Conservation (phyloP, 106 monocot genomes). For the Triglochin maritima region DNA sequence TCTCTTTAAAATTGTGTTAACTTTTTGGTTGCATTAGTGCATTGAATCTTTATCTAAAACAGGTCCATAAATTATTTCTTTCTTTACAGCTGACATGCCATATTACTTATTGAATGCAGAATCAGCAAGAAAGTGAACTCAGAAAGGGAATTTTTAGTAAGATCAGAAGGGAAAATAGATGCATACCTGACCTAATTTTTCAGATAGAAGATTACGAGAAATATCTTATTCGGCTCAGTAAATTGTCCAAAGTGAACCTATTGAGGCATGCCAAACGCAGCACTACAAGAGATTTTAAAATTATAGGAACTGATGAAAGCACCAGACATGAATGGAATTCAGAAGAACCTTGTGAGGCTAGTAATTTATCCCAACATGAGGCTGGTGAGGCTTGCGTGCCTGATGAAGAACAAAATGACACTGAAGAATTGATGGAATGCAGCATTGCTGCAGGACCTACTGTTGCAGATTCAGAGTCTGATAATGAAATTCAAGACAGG, state of each 20-base stretch:
- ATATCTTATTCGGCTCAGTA: slow-evolving; percentile 80
- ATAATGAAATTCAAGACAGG: slow-evolving; percentile 30
- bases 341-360: not conserved
- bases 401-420: slow-evolving; percentile 14
- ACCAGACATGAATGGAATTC: slow-evolving; percentile 1
- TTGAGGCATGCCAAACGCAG: slow-evolving; percentile 90
- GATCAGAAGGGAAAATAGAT: slow-evolving; percentile 82
- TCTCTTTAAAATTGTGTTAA: too few relatives aligned
- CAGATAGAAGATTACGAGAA: slow-evolving; percentile 94
- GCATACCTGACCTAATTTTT: slow-evolving; percentile 84
- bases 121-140: slow-evolving; percentile 39
- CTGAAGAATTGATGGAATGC: slow-evolving; percentile 9
- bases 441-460: slow-evolving; percentile 8
- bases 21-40: not conserved
- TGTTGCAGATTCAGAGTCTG: slow-evolving; percentile 38
- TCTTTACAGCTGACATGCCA: not conserved
- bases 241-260: slow-evolving; percentile 64
- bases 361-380: slow-evolving; percentile 6
- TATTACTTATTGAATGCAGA: slow-evolving; percentile 27
- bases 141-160: slow-evolving; percentile 38
- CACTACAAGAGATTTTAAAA: slow-evolving; percentile 83
- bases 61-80: too few relatives aligned
- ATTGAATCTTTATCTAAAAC: too few relatives aligned
- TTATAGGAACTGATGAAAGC: slow-evolving; percentile 27
- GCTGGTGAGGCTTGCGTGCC: slow-evolving; percentile 30